Conservation (phyloP, 352 stramenopile species). For the Halophytophthora polymorphica region DNA sequence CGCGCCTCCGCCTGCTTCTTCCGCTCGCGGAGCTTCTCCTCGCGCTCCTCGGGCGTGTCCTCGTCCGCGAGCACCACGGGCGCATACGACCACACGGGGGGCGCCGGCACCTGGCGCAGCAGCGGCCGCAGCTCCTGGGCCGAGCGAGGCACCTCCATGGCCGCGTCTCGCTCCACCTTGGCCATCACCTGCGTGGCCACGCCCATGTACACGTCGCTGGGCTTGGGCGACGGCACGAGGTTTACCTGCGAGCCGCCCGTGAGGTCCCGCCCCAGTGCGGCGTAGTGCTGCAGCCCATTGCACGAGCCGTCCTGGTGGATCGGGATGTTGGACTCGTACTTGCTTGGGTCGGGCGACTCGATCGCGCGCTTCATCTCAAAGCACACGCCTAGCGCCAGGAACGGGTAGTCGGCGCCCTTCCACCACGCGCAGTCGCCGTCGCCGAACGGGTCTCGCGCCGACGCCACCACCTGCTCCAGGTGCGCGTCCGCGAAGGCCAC, state of each 20-base stretch:
- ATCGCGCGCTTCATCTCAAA: constrained; percentile 95
- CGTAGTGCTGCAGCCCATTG: constrained; percentile 99
- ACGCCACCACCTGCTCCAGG: constrained; percentile 92
- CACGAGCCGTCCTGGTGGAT: constrained; percentile 98
- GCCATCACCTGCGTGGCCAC: constrained; percentile 86
- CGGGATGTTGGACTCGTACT: constrained; percentile 95
- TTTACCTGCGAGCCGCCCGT: constrained; percentile 96
- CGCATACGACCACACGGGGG: neutral
- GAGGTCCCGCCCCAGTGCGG: constrained; percentile 94
- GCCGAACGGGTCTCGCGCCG: constrained; percentile 88
- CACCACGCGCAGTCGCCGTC: constrained; percentile 88
- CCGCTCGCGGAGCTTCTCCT: neutral
- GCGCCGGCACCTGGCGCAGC: constrained; percentile 21
- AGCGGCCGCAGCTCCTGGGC: constrained; percentile 27
- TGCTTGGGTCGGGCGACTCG: constrained; percentile 90
- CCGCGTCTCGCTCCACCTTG: constrained; percentile 71
- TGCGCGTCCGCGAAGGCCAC: constrained; percentile 94
- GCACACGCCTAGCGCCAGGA: constrained; percentile 96
- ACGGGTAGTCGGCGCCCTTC: constrained; percentile 97
- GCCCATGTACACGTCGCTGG: constrained; percentile 97
- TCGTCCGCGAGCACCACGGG: neutral
- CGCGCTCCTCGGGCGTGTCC: neutral
- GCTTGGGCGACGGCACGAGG: constrained; percentile 90
- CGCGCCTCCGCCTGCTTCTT: constrained; percentile 1
- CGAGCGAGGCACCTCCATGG: constrained; percentile 38